These are phyloP conservation scores for Pythium rishiriense DNA, from an alignment of 352 stramenopile genomes.

Conservation along the genomic window DNA sequence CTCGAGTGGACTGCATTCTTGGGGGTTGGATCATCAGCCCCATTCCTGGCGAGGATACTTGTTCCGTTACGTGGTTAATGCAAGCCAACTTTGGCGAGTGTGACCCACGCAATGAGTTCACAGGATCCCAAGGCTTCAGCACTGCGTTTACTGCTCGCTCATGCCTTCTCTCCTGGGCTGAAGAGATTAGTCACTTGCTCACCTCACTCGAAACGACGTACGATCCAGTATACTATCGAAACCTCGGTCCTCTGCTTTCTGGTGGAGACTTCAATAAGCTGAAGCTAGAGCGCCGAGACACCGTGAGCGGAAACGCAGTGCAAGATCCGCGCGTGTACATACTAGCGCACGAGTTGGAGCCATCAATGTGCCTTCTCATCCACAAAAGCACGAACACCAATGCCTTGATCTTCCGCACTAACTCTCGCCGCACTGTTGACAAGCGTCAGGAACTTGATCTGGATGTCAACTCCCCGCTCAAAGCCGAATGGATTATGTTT, in stretches of 20 bases:
- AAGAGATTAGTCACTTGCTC: conserved; percentile 56
- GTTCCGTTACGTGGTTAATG: conserved; percentile 77
- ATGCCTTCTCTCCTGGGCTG: conserved; percentile 46
- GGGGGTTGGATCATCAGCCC: conserved; percentile 68
- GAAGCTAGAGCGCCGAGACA: conserved; percentile 39
- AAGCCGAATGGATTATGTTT: conserved; percentile 72
- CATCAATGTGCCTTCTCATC: conserved; percentile 49
- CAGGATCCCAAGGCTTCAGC: conserved; percentile 36
- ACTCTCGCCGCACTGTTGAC: conserved; percentile 29
- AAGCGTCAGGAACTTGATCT: conserved; percentile 30
- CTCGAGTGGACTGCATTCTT: conserved; percentile 64
- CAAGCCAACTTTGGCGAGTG: conserved; percentile 75
- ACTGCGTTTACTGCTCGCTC: conserved; percentile 37
- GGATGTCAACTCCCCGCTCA: conserved; percentile 35
- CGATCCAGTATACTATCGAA: conserved; percentile 53
- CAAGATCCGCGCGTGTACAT: conserved; percentile 52
- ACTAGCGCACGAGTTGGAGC: conserved; percentile 47
- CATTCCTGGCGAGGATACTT: conserved; percentile 58
- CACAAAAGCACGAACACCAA: conserved; percentile 69
- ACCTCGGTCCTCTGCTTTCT: conserved; percentile 48
- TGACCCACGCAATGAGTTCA: conserved; percentile 54
- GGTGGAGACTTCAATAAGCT: conserved; percentile 41
- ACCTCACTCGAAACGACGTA: conserved; percentile 44
- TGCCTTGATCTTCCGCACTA: conserved; percentile 50
- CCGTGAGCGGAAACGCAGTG: conserved; percentile 20